phyloP scores from a whole-genome alignment of 2,329 filamentous ascomycete species.

The Herpotrichia juniperi region DNA sequence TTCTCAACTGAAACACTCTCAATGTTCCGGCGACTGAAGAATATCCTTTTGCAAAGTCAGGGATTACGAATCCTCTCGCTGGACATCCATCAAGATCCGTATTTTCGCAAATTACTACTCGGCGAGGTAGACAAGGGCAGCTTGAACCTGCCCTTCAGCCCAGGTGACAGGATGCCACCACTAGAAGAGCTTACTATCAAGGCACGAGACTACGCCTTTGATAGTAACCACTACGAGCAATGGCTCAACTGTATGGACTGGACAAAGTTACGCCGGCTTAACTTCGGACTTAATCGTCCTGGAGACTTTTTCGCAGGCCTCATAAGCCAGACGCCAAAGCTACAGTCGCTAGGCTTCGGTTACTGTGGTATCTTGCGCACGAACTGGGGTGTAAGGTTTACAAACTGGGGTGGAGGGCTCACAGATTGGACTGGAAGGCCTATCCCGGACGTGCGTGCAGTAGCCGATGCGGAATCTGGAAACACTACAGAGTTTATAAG shows the following conservation, averaged over 20 bases:
- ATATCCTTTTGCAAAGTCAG: slow-evolving; percentile 9
- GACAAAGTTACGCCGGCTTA: slow-evolving; percentile 14
- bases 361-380: no score
- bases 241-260: slow-evolving; percentile 16
- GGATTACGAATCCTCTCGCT: slow-evolving; percentile 15
- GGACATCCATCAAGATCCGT: slow-evolving; percentile 13
- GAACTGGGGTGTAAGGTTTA: no score
- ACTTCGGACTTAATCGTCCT: slow-evolving; percentile 6
- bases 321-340: not conserved
- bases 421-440: no score
- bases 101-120: not conserved
- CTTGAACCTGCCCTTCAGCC: slow-evolving; percentile 15
- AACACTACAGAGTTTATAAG: not conserved
- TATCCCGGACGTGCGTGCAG: not conserved
- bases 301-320: not conserved
- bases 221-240: slow-evolving; percentile 10
- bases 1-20: not conserved
- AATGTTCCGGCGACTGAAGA: slow-evolving; percentile 12
- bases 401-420: no score
- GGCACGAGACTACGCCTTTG: slow-evolving; percentile 17
- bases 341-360: not conserved
- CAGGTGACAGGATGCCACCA: slow-evolving; percentile 13
- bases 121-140: not conserved
- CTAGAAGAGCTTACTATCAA: slow-evolving; percentile 14
- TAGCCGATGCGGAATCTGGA: not conserved